phyloP scores from a whole-genome alignment of 1,284 basidiomycete genomes.

The Afroboletus lepidellus region DNA sequence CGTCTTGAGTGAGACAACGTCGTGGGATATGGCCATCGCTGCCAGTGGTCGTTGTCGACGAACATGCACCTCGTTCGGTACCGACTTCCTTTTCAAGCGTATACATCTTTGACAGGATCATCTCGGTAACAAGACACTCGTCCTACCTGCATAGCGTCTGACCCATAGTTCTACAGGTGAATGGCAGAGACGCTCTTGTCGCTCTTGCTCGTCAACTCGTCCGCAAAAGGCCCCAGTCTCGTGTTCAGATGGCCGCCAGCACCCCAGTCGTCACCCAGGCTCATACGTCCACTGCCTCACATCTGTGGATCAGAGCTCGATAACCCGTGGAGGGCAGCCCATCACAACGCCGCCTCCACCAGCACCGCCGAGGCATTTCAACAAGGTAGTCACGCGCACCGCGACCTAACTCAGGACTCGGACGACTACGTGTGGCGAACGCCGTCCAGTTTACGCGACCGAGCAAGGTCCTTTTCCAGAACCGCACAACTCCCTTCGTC shows the following conservation, averaged over 20 bases:
- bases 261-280: conserved; percentile 54
- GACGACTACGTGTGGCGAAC: conserved; percentile 60
- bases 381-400: conserved; percentile 21
- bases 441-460: conserved; percentile 41
- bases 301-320: conserved; percentile 53
- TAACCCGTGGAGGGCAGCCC: conserved; percentile 68
- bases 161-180: neutral
- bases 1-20: conserved; percentile 21
- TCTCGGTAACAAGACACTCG: neutral
- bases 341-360: conserved; percentile 34
- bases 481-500: conserved; percentile 40
- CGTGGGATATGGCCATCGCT: conserved; percentile 12
- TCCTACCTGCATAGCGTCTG: neutral
- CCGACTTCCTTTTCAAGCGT: conserved; percentile 14
- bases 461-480: conserved; percentile 44
- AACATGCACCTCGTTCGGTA: neutral
- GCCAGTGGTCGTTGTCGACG: too few species aligned
- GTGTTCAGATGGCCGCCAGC: conserved; percentile 75
- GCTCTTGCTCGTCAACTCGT: conserved; percentile 71
- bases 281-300: conserved; percentile 60
- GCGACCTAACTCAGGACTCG: conserved; percentile 20
- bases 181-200: conserved; percentile 75
- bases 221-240: conserved; percentile 69
- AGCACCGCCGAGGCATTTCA: conserved; percentile 20
- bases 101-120: too few species aligned